Base-by-base conservation (phyloP, 495 filamentous ascomycete genomes). In the Monascus purpureus region DNA sequence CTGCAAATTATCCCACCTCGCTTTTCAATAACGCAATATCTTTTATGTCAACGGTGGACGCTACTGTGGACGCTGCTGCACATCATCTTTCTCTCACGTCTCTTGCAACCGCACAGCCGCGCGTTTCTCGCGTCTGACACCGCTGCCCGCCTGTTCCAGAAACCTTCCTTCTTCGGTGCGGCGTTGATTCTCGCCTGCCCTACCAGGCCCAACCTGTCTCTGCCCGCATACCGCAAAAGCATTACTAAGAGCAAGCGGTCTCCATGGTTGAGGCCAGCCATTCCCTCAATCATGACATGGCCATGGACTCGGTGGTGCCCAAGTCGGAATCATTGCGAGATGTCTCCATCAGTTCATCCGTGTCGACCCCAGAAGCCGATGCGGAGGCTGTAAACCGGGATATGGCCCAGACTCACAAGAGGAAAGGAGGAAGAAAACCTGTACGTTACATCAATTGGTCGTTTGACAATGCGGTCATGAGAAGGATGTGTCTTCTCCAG, bases 341-440 rank as follows among this genome's bases (percentile, higher is more conserved):
- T 42, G 65, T 59, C 32, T 67, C 61, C 11, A 55, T 65, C 53
- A 60, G 55, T 36, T 64, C 63, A 13, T 46, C 46, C 2, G 60
- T 63, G 25, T 70, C 67, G 13, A 68, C 63, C 2, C 72, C 72
- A 7, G 74, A 78, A 40, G 59, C 62, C 2, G 75, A 77, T 34
- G 58, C 53, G n/a, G 71, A 68, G 37, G 53, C 59, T 14, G 55
- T 68, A 42, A 64, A 52, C 3, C 73, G 74, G 43, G 72, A 77
- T 43, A 50, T 63, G 20, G 59, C 65, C 31, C 69, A 70, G 49
- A 68, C 67, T 35, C 80, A 82, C 52, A 97, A 96, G 66, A 73
- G 92, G 46, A 97, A 97, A 61, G 90, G 90, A 50, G 90, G 90
- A 25, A 73, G 90, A 38, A 97, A 97, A 61, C 90, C 90, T 46